Base-by-base conservation (phyloP, 169 alveolate species). In the Hepatocystis sp. region DNA sequence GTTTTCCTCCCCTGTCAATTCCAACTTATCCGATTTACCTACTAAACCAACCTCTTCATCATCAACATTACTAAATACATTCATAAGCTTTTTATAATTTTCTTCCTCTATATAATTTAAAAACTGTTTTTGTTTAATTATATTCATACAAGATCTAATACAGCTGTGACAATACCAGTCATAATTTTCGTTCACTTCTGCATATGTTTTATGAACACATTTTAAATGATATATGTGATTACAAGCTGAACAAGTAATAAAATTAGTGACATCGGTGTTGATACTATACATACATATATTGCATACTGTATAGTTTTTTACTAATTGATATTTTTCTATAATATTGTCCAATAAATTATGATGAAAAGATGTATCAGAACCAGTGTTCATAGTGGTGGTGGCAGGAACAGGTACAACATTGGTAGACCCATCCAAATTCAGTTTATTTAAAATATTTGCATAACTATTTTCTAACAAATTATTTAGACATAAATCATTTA, bases 401-500 rank as follows among this genome's bases (percentile, higher is more conserved):
- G n/a, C n/a, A n/a, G n/a, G n/a, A n/a, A n/a, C n/a, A n/a, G n/a
- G n/a, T n/a, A n/a, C n/a, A 7, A 7, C 47, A 36, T 36, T 10
- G 5, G 5, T 10, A 36, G 5, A 5, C 5, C 10, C 47, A 36
- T 36, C 47, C 27, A 64, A 23, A 21, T 64, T 64, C 40, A 81
- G 42, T 30, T 81, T 64, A 25, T 55, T 61, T 53, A 81, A 81
- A 61, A 81, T 30, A 53, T 63, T 53, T 25, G 34, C 81, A 51
- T 61, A 81, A 44, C 30, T 49, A 63, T 46, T 64, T 56, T 81
- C 47, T 17, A 81, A 51, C 34, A 81, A 81, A 11, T 19, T 63
- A 51, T 64, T 81, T 46, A 81, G 46, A 52, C 89, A 91, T 17
- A 91, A 94, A 32, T 93, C 95, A 51, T 93, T 94, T 30, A 96